Percentiles rank a stretch among this genome's conserved stretches.
Evolutionary conservation across 78 protist genomes (phyloP).

Genomic region (Trichosphaerium sp.): DNA sequence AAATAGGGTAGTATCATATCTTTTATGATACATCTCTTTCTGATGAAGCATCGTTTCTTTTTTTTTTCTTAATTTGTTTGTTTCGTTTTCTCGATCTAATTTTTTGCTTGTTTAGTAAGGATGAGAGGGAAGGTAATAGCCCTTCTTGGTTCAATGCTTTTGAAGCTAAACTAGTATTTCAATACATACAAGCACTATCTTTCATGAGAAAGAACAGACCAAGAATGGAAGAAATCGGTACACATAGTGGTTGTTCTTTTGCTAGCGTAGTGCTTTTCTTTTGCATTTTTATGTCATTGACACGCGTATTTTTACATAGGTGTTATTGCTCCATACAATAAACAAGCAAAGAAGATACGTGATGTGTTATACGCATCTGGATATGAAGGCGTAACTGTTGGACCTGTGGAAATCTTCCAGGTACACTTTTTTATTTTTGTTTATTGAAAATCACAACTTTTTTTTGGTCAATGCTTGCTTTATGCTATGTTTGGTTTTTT

Average conservation of each 20-base stretch:
- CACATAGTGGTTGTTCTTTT: background rate
- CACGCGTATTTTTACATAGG: conserved; percentile 1
- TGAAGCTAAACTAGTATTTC: background rate
- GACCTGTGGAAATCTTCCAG: too few species aligned
- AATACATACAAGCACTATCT: background rate
- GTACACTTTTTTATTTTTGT: too few species aligned
- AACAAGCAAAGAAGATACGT: conserved; percentile 12
- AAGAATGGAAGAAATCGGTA: background rate
- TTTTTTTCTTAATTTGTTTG: too few species aligned
- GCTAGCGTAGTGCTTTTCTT: background rate
- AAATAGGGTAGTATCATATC: too few species aligned
- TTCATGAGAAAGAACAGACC: background rate
- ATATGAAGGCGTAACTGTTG: too few species aligned
- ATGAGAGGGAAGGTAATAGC: conserved; percentile 5
- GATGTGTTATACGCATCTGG: too few species aligned
- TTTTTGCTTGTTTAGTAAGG: conserved; percentile 3
- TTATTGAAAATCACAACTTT: too few species aligned
- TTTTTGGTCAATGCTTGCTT: too few species aligned
- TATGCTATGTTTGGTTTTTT: too few species aligned
- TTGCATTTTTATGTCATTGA: background rate
- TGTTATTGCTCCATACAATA: conserved; percentile 16
- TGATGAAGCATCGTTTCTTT: too few species aligned
- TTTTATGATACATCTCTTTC: too few species aligned
- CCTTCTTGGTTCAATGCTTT: conserved; percentile 32
- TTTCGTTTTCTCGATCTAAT: too few species aligned